Conservation (phyloP, 768 basidiomycete species). For the Russula griseocarnosa region DNA sequence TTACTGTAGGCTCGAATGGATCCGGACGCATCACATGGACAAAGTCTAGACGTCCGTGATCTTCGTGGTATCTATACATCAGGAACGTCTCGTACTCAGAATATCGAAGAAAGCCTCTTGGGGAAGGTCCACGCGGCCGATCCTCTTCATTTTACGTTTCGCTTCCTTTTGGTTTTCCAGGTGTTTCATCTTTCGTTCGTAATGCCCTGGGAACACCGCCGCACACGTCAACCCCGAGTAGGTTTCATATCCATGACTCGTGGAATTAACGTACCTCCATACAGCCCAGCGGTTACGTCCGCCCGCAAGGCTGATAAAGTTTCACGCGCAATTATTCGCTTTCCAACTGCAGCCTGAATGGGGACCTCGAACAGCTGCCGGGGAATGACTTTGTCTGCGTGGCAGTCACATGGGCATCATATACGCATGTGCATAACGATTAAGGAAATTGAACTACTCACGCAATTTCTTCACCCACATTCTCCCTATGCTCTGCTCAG, state of each 20-base stretch:
- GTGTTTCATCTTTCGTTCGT: constrained; percentile 89
- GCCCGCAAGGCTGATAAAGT: constrained; percentile 81
- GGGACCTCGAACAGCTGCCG: constrained; percentile 91
- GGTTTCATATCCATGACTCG: not conserved
- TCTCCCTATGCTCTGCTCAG: constrained; percentile 67
- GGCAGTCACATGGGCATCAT: not conserved
- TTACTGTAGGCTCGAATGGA: constrained; percentile 3
- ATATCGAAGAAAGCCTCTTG: constrained; percentile 96
- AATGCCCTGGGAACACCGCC: constrained; percentile 53
- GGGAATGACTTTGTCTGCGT: constrained; percentile 83
- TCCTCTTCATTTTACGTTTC: constrained; percentile 82
- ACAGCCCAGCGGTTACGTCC: constrained; percentile 91
- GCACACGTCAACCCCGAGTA: constrained; percentile 1
- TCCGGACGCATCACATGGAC: constrained; percentile 5
- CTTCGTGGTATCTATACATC: constrained; percentile 7
- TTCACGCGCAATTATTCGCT: constrained; percentile 84
- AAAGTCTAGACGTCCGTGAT: constrained; percentile 4
- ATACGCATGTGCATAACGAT: not conserved
- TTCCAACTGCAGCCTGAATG: constrained; percentile 89
- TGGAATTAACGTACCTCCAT: constrained; percentile 58
- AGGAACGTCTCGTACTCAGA: constrained; percentile 54
- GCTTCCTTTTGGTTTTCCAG: constrained; percentile 90
- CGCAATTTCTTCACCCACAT: constrained; percentile 91
- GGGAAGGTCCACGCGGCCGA: constrained; percentile 85
- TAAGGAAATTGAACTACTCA: constrained; percentile 38